Evolutionary conservation across 345 rosid species (phyloP).

Genomic region (Gossypium mustelinum): DNA sequence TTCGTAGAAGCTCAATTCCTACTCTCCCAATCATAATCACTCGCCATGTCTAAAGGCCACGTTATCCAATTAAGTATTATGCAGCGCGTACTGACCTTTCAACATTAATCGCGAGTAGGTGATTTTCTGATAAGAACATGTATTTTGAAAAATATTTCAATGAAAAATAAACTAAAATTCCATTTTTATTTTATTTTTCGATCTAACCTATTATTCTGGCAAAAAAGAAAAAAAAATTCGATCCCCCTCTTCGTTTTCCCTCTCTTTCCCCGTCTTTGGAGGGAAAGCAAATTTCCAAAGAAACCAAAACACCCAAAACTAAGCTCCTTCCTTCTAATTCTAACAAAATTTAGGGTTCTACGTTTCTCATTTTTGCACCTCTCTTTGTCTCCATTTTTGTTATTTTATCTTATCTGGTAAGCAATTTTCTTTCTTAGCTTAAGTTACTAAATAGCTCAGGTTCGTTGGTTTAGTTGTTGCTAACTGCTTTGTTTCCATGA

Average conservation of each 20-base stretch:
- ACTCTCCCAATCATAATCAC: neutral
- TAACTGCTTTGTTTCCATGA: neutral
- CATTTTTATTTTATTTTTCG: neutral
- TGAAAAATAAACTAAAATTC: neutral
- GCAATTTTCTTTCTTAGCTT: neutral
- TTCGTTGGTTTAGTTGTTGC: neutral
- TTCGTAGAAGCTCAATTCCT: neutral
- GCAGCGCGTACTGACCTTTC: neutral
- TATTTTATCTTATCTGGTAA: constrained; percentile 12
- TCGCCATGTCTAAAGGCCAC: neutral
- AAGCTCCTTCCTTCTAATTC: neutral
- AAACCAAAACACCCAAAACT: neutral
- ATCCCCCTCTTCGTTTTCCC: constrained; percentile 14
- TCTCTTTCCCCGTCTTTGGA: constrained; percentile 16
- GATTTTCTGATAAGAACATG: neutral
- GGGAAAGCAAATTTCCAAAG: constrained; percentile 16
- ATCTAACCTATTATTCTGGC: constrained; percentile 10
- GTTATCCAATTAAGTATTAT: no score
- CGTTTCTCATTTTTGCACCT: neutral
- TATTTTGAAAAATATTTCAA: neutral
- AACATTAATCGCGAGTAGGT: neutral
- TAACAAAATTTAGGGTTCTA: neutral
- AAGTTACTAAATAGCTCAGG: neutral
- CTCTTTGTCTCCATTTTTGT: neutral
- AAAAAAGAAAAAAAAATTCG: neutral